A percentile compares a stretch with the other conserved stretches of the same genome.
These are phyloP conservation scores for Amaranthus hypochondriacus DNA, from an alignment of 148 eudicot genomes.

Conservation along the genomic window DNA sequence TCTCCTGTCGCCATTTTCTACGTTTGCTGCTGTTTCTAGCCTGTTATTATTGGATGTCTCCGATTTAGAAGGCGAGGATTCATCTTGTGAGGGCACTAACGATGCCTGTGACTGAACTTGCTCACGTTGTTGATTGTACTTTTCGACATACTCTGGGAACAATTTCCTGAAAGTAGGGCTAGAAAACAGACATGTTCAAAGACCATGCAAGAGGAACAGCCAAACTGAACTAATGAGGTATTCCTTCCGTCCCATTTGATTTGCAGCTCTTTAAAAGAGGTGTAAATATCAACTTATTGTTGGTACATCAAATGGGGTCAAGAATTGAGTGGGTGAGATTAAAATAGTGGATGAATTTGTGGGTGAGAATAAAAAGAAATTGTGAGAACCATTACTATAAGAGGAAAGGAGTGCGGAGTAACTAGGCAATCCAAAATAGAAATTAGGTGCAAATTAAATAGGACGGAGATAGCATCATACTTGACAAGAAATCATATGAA, in stretches of 20 bases:
- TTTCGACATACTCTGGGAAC: slow-evolving; percentile 89
- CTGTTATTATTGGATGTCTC: slow-evolving; percentile 27
- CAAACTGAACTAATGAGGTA: no score
- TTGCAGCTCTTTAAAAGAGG: no score
- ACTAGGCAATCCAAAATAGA: no score
- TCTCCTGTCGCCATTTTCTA: slow-evolving; percentile 38
- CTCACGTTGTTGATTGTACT: slow-evolving; percentile 59
- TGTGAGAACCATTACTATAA: no score
- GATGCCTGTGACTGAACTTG: slow-evolving; percentile 34
- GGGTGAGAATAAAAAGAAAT: no score
- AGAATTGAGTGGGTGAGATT: no score
- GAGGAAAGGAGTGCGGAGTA: no score
- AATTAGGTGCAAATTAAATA: background rate
- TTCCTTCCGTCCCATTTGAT: no score
- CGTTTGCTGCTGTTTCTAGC: slow-evolving; percentile 29
- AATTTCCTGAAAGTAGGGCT: slow-evolving; percentile 76
- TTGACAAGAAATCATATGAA: background rate
- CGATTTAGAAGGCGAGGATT: slow-evolving; percentile 24
- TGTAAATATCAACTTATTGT: no score
- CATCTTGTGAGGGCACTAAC: slow-evolving; percentile 27
- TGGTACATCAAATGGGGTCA: no score
- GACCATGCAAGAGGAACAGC: no score
- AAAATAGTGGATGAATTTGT: no score
- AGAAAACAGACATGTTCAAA: slow-evolving; percentile 4
- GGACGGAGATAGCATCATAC: background rate